A percentile compares a stretch with the other conserved stretches of the same genome.
These are phyloP conservation scores for Lobosporangium transversale DNA, from an alignment of 192 early-diverging fungal genomes.

Conservation along the genomic window DNA sequence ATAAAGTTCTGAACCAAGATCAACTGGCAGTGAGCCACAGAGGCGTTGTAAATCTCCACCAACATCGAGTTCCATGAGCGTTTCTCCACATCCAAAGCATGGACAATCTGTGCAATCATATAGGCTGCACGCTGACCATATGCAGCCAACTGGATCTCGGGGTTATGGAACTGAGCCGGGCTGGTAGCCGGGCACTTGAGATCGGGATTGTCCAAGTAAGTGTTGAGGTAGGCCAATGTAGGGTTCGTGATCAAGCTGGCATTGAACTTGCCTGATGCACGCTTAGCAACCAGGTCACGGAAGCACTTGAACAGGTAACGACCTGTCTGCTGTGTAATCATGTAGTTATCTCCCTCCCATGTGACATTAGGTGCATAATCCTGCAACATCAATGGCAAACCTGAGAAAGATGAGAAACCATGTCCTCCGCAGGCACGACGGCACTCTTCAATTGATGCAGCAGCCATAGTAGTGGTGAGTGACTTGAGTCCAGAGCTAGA, in stretches of 20 bases:
- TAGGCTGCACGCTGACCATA: conserved; percentile 81
- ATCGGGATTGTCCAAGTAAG: conserved; percentile 64
- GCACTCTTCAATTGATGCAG: conserved; percentile 79
- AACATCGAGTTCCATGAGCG: conserved; percentile 80
- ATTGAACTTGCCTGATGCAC: conserved; percentile 56
- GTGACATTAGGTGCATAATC: conserved; percentile 79
- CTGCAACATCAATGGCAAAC: conserved; percentile 72
- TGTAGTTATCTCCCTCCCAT: conserved; percentile 88
- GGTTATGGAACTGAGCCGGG: conserved; percentile 66
- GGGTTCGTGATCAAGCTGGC: conserved; percentile 54
- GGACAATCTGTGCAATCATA: conserved; percentile 69
- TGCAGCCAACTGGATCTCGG: conserved; percentile 70
- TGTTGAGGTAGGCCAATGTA: conserved; percentile 55
- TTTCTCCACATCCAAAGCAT: conserved; percentile 68
- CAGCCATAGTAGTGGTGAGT: conserved; percentile 72
- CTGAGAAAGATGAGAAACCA: conserved; percentile 80
- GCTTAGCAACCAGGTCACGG: conserved; percentile 63
- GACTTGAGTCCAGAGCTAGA: conserved; percentile 79
- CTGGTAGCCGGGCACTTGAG: conserved; percentile 66
- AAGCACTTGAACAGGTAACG: conserved; percentile 81
- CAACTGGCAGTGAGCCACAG: conserved; percentile 82
- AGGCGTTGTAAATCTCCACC: conserved; percentile 77
- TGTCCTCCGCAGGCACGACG: conserved; percentile 82
- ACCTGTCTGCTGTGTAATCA: conserved; percentile 86
- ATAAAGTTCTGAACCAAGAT: conserved; percentile 81